phyloP scores from a whole-genome alignment of 495 filamentous ascomycete species.

The Bathelium albidoporum region DNA sequence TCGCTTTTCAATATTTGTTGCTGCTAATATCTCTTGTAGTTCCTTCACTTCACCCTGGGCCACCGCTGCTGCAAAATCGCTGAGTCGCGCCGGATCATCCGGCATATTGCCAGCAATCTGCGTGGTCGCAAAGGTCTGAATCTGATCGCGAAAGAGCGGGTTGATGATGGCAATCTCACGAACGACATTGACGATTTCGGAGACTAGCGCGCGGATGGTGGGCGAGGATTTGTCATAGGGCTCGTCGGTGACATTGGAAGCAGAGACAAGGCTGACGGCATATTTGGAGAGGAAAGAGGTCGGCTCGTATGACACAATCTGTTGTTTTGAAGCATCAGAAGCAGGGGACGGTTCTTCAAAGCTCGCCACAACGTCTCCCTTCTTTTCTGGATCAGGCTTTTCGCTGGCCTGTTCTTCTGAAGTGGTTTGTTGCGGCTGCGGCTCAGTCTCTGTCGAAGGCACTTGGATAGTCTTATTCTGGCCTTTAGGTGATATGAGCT shows the following conservation, averaged over 20 bases:
- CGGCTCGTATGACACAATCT: conserved; percentile 52
- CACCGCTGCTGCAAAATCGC: conserved; percentile 94
- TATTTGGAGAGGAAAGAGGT: conserved; percentile 86
- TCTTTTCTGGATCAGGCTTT: conserved; percentile 52
- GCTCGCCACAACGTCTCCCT: conserved; percentile 90
- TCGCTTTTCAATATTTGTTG: conserved; percentile 78
- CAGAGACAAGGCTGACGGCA: conserved; percentile 83
- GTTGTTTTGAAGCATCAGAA: background rate
- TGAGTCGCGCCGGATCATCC: conserved; percentile 86
- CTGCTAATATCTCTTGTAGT: conserved; percentile 86
- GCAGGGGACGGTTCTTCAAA: conserved; percentile 63
- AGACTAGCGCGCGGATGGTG: conserved; percentile 79
- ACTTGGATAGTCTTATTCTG: conserved; percentile 28
- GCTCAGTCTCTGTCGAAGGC: conserved; percentile 21
- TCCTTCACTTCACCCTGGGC: conserved; percentile 82
- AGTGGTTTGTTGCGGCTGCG: conserved; percentile 16
- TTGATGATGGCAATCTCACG: conserved; percentile 92
- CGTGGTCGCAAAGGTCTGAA: conserved; percentile 91
- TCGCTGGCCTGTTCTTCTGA: conserved; percentile 49
- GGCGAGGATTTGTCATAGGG: conserved; percentile 79
- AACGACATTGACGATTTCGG: conserved; percentile 96
- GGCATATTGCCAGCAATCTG: conserved; percentile 90
- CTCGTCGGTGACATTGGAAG: conserved; percentile 84
- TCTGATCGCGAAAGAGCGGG: conserved; percentile 92
- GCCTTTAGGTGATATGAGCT: conserved; percentile 54